Conservation (phyloP, 2,329 filamentous ascomycete species). For the Diplocarpon rosae region DNA sequence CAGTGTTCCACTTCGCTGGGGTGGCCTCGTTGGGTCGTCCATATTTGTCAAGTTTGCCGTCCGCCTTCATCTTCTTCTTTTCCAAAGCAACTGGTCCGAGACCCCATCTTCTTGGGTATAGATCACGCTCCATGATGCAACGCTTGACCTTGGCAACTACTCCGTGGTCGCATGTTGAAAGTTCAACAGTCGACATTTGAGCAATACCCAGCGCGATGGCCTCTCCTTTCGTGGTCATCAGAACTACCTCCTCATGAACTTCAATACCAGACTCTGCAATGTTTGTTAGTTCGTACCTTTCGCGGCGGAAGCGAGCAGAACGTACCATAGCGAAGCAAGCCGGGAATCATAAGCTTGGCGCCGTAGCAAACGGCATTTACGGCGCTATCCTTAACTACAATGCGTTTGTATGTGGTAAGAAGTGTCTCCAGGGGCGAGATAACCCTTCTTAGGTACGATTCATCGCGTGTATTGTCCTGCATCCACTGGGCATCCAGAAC, state of each 20-base stretch:
- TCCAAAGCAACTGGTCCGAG: constrained; percentile 84
- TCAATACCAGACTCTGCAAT: constrained; percentile 72
- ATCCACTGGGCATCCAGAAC: constrained; percentile 94
- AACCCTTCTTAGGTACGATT: constrained; percentile 81
- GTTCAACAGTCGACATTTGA: constrained; percentile 95
- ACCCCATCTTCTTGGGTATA: constrained; percentile 95
- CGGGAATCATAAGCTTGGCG: constrained; percentile 97
- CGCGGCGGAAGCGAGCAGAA: constrained; percentile 11
- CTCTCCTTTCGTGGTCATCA: constrained; percentile 99
- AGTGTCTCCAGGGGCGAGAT: constrained; percentile 90
- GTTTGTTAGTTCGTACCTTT: constrained; percentile 22
- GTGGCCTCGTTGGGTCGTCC: constrained; percentile 87
- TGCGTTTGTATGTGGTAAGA: constrained; percentile 85
- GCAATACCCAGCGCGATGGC: constrained; percentile 93
- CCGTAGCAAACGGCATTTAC: constrained; percentile 98
- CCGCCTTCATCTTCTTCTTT: constrained; percentile 99
- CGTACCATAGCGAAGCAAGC: constrained; percentile 80
- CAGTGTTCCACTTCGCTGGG: constrained; percentile 81
- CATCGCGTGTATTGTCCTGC: constrained; percentile 90
- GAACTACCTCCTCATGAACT: constrained; percentile 87
- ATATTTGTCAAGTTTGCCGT: constrained; percentile 96
- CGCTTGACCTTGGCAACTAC: constrained; percentile 98
- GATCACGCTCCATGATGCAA: constrained; percentile 98
- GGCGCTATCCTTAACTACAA: constrained; percentile 93
- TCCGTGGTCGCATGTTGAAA: constrained; percentile 93